Evolutionary conservation across 1,284 basidiomycete genomes (phyloP), one percentile per base, ranked within the genome.

Genomic region (Fistulina hepatica): DNA sequence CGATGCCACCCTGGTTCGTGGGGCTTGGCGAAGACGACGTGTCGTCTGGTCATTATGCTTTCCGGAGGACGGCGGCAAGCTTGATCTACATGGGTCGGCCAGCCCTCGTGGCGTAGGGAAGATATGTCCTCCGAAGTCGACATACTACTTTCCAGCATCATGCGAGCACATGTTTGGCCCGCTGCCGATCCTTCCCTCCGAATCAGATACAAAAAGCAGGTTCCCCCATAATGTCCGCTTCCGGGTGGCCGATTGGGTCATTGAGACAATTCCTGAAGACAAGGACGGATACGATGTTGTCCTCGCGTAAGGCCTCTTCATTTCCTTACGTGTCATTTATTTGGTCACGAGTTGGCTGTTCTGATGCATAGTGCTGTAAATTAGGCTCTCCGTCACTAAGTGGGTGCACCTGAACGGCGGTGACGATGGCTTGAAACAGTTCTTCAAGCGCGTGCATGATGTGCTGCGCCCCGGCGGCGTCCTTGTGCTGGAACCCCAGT

Each of bases 401-500:
- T 90, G 86, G 85, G 83, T 90, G 19, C 85, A 90, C 54, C 60
- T 90, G 3, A 78, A 88, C 46, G 61, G 63, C 7, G 81, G 81
- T 9, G 85, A 90, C 47, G 68, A 70, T 1, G 84, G 75, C 0
- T 46, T 90, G 9, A 48, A 55, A 32, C 43, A 45, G 1, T 85
- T 89, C 54, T 89, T 90, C 50, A 56, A 52, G 2, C 70, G 74
- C 15, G 71, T 76, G 0, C 61, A 74, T 44, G 50, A 55, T n/a
- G 67, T 71, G 3, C 61, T 90, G 13, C 61, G 56, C 13, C 57
- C 67, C 0, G 75, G 73, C 3, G 80, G 80, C 1, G 57, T 54
- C 2, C 79, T 89, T 40, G 52, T 89, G 1, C 61, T 90, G 2
- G 85, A 90, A 51, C 77, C 83, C 0, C 85, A 90, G 49, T 64